These are phyloP conservation scores for Starmerella sp. DNA, from an alignment of 805 yeast species.

Conservation along the genomic window DNA sequence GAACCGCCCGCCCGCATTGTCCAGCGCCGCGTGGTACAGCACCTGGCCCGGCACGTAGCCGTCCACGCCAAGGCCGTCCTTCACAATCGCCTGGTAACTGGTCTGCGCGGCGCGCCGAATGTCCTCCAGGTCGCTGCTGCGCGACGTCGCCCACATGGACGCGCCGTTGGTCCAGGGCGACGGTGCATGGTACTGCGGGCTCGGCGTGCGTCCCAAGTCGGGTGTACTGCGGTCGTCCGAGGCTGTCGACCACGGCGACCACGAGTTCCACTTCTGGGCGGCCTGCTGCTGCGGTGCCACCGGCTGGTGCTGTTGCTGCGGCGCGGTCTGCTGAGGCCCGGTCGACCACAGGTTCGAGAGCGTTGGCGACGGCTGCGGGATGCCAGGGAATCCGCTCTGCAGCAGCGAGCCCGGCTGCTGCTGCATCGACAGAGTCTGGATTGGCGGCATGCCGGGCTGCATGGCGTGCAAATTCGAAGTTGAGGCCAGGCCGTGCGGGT, in stretches of 20 bases:
- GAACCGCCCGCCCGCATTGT: conserved; percentile 18
- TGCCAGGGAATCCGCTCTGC: neutral
- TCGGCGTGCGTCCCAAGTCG: neutral
- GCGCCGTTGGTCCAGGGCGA: conserved; percentile 2
- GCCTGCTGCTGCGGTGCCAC: neutral
- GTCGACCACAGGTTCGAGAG: neutral
- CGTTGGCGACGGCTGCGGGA: neutral
- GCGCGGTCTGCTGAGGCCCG: neutral
- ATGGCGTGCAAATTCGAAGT: neutral
- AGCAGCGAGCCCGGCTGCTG: neutral
- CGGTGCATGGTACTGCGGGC: neutral
- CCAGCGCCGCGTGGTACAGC: conserved; percentile 25
- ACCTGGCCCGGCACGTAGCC: conserved; percentile 30
- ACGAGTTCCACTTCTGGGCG: neutral
- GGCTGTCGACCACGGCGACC: neutral
- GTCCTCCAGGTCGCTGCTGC: conserved; percentile 1
- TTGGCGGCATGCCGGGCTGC: neutral
- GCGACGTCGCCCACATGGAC: conserved; percentile 2
- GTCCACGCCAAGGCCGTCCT: conserved; percentile 23
- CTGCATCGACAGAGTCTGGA: neutral
- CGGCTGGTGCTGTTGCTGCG: neutral
- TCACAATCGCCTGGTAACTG: conserved; percentile 20
- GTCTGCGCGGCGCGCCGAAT: conserved; percentile 22
- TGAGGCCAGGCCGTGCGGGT: neutral
- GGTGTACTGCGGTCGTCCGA: neutral